phyloP scores from a whole-genome alignment of 2,329 filamentous ascomycete species.

The Aspergillus sp. region DNA sequence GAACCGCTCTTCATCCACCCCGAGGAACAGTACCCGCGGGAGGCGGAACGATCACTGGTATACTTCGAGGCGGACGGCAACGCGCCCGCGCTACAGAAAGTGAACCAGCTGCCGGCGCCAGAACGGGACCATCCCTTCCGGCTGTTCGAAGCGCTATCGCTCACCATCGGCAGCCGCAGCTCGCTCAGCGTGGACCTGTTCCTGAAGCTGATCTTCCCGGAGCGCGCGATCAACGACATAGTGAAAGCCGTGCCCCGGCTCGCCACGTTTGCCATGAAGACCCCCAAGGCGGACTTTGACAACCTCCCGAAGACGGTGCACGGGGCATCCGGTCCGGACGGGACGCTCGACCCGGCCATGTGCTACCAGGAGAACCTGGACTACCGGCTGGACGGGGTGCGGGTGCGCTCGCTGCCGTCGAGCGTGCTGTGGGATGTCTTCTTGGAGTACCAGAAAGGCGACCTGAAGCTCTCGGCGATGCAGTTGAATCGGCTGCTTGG shows the following conservation, averaged over 20 bases:
- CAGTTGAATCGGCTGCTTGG: slow-evolving; percentile 28
- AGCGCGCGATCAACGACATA: slow-evolving; percentile 27
- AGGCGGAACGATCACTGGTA: slow-evolving; percentile 29
- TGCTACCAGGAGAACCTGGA: slow-evolving; percentile 31
- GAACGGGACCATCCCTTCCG: slow-evolving; percentile 17
- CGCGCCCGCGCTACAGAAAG: slow-evolving; percentile 18
- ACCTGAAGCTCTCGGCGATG: slow-evolving; percentile 19
- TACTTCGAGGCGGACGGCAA: slow-evolving; percentile 34
- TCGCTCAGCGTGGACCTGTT: slow-evolving; percentile 27
- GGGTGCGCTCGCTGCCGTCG: slow-evolving; percentile 28
- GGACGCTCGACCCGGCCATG: slow-evolving; percentile 16
- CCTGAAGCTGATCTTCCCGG: slow-evolving; percentile 28
- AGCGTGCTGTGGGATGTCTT: slow-evolving; percentile 34
- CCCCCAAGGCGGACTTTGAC: slow-evolving; percentile 24
- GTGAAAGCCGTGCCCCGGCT: slow-evolving; percentile 33
- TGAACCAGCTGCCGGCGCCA: slow-evolving; percentile 14
- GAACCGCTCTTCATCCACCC: slow-evolving; percentile 63
- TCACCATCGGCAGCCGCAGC: slow-evolving; percentile 23
- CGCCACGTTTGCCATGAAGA: slow-evolving; percentile 24
- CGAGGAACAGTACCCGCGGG: slow-evolving; percentile 66
- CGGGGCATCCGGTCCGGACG: not conserved
- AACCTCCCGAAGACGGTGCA: slow-evolving; percentile 18
- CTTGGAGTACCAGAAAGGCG: slow-evolving; percentile 34
- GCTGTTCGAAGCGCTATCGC: slow-evolving; percentile 25
- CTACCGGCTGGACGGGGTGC: slow-evolving; percentile 30